Evolutionary conservation across 805 yeast genomes (phyloP).

Genomic region (Wickerhamomyces sydowiorum): DNA sequence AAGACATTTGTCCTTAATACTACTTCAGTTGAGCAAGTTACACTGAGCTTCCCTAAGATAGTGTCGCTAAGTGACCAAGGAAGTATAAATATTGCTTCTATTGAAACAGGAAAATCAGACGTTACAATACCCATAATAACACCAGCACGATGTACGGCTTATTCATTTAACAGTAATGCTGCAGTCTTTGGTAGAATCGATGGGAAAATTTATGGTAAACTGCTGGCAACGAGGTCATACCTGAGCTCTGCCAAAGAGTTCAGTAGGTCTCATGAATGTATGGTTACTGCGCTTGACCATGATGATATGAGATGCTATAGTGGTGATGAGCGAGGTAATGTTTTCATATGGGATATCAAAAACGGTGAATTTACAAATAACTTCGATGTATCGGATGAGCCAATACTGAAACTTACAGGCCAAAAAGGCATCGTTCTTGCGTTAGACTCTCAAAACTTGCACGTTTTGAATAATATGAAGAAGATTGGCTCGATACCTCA

Average conservation of each 20-base stretch:
- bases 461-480: constrained; percentile 4
- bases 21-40: constrained; percentile 4
- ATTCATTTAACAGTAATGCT: constrained; percentile 7
- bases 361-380: constrained; percentile 2
- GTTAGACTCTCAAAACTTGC: constrained; percentile 1
- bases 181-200: constrained; percentile 16
- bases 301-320: constrained; percentile 14
- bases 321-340: constrained; percentile 17
- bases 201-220: constrained; percentile 14
- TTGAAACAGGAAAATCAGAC: constrained; percentile 13
- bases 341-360: constrained; percentile 15
- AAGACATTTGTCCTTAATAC: constrained; percentile 5
- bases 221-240: constrained; percentile 11
- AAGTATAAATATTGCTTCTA: constrained; percentile 6
- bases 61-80: constrained; percentile 14
- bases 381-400: constrained; percentile 3
- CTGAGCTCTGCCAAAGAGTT: constrained; percentile 8
- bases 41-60: constrained; percentile 13
- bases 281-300: constrained; percentile 11
- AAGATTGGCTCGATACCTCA: constrained; percentile 3
- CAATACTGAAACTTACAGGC: constrained; percentile 9
- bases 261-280: constrained; percentile 3
- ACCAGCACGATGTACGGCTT: constrained; percentile 11
- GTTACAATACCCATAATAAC: constrained; percentile 15
- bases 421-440: constrained; percentile 6